Conservation (phyloP, 73 alveolate species). For the Blepharisma japonicum region DNA sequence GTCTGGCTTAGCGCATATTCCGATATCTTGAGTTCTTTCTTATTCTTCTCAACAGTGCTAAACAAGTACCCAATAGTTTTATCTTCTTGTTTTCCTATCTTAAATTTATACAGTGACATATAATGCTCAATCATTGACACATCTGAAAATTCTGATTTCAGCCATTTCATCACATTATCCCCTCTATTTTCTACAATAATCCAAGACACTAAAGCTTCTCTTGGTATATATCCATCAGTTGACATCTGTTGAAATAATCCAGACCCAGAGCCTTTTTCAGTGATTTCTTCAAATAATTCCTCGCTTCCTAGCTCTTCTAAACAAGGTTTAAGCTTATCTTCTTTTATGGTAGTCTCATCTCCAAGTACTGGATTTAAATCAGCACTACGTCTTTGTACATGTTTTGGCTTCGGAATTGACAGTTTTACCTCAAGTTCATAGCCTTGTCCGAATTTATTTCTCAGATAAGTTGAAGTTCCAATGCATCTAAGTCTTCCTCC, state of each 20-base stretch:
- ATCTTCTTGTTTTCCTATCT: constrained; percentile 57
- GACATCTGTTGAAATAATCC: neutral
- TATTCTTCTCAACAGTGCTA: constrained; percentile 76
- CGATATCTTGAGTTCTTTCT: constrained; percentile 52
- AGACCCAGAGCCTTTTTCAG: neutral
- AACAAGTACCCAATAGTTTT: constrained; percentile 77
- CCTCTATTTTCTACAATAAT: neutral
- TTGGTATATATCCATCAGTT: neutral
- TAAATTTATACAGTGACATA: constrained; percentile 42
- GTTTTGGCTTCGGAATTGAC: neutral
- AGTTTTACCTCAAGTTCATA: constrained; percentile 54
- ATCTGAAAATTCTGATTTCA: constrained; percentile 29
- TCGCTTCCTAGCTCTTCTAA: neutral
- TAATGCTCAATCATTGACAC: constrained; percentile 57
- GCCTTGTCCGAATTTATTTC: constrained; percentile 77
- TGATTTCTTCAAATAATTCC: neutral
- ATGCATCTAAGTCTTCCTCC: constrained; percentile 72
- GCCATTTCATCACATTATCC: neutral
- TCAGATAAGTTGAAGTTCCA: constrained; percentile 75
- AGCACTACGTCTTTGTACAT: neutral
- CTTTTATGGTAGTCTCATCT: neutral
- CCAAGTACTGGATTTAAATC: neutral
- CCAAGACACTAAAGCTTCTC: neutral
- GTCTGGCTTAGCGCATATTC: constrained; percentile 67
- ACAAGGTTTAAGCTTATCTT: neutral